Conservation (phyloP, 2,329 filamentous ascomycete species). For the Arthrobotrys musiformis region DNA sequence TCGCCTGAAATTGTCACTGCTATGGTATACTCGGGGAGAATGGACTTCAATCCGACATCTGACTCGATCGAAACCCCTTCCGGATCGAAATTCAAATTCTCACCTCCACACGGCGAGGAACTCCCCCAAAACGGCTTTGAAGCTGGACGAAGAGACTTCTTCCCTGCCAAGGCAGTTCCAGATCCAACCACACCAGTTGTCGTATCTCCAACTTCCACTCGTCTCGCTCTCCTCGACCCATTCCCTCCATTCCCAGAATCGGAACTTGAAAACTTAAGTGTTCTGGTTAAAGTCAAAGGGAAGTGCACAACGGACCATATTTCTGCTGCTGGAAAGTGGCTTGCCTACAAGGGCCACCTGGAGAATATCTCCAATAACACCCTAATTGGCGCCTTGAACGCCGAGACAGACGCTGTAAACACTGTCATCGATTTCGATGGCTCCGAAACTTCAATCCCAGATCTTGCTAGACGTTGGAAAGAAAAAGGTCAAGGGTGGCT, state of each 20-base stretch:
- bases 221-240: constrained; percentile 89
- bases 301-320: constrained; percentile 99
- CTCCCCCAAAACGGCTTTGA: constrained; percentile 81
- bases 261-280: constrained; percentile 80
- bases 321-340: constrained; percentile 93
- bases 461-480: constrained; percentile 86
- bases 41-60: constrained; percentile 95
- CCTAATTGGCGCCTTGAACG: constrained; percentile 92
- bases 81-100: constrained; percentile 85
- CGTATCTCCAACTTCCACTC: constrained; percentile 86
- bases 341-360: constrained; percentile 99
- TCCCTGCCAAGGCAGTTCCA: constrained; percentile 76
- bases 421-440: constrained; percentile 88
- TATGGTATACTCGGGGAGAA: constrained; percentile 90
- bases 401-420: constrained; percentile 91
- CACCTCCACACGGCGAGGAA: constrained; percentile 73
- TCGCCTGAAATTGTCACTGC: constrained; percentile 96
- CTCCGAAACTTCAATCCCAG: constrained; percentile 79
- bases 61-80: constrained; percentile 83
- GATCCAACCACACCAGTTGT: constrained; percentile 77
- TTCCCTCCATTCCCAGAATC: constrained; percentile 82
- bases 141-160: constrained; percentile 77
- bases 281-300: constrained; percentile 94
- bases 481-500: constrained; percentile 81
- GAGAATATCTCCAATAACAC: constrained; percentile 99